Evolutionary conservation across 2,329 filamentous ascomycete species (phyloP).

Genomic region (Drechslerella dactyloides): DNA sequence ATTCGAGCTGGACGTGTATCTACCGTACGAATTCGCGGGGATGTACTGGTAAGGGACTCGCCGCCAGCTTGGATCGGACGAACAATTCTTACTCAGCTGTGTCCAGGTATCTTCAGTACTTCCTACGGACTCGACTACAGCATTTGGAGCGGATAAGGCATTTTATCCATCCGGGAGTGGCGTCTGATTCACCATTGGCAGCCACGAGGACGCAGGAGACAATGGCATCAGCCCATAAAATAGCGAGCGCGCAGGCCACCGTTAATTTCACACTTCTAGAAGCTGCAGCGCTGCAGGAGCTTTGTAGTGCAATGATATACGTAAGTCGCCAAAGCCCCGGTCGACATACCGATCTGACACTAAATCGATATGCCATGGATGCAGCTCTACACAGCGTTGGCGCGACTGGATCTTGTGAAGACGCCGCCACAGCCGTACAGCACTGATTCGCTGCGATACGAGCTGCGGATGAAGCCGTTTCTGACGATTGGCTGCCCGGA

Average conservation of each 20-base stretch:
- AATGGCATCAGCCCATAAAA: constrained; percentile 53
- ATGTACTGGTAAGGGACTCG: constrained; percentile 76
- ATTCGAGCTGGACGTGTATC: constrained; percentile 91
- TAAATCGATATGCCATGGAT: constrained; percentile 64
- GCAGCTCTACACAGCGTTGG: constrained; percentile 73
- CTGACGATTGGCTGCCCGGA: constrained; percentile 71
- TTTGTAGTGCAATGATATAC: constrained; percentile 51
- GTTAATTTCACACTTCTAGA: constrained; percentile 50
- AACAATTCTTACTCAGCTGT: constrained; percentile 76
- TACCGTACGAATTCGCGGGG: constrained; percentile 78
- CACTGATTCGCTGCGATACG: constrained; percentile 72
- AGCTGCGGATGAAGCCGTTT: constrained; percentile 87
- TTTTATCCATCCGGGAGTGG: constrained; percentile 53
- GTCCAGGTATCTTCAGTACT: constrained; percentile 86
- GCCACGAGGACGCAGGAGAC: constrained; percentile 47
- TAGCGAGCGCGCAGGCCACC: constrained; percentile 43
- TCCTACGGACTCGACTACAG: constrained; percentile 71
- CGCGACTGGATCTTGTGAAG: constrained; percentile 66
- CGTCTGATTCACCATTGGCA: constrained; percentile 52
- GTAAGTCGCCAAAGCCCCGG: constrained; percentile 7
- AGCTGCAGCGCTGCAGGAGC: constrained; percentile 44
- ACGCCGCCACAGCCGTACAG: constrained; percentile 69
- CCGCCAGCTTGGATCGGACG: constrained; percentile 77
- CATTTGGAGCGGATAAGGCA: constrained; percentile 76
- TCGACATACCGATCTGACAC: constrained; percentile 60